A percentile compares a stretch with the other conserved stretches of the same genome.
phyloP scores from a whole-genome alignment of 257 asterid genomes.

The Avicennia marina region DNA sequence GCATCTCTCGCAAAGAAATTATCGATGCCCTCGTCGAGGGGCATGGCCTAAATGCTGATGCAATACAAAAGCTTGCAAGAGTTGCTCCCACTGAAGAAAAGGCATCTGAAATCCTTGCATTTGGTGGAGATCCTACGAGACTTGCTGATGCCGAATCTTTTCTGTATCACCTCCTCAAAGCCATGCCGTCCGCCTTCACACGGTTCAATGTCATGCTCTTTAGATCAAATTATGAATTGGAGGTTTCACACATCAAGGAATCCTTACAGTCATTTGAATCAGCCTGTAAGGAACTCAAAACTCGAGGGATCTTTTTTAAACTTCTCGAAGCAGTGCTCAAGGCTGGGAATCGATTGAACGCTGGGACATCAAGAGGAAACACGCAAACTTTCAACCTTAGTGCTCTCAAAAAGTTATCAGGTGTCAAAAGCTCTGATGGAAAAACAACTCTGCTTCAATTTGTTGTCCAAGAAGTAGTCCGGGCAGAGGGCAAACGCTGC shows the following conservation, averaged over 20 bases:
- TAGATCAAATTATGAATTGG: conserved; percentile 44
- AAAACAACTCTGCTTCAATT: conserved; percentile 77
- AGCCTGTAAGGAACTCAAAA: conserved; percentile 69
- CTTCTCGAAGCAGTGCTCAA: conserved; percentile 84
- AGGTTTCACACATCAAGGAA: conserved; percentile 43
- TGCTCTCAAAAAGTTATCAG: conserved; percentile 68
- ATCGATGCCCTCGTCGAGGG: conserved; percentile 59
- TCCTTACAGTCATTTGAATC: conserved; percentile 49
- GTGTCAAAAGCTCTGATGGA: conserved; percentile 81
- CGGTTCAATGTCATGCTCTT: conserved; percentile 72
- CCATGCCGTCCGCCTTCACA: conserved; percentile 69
- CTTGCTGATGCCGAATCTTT: conserved; percentile 88
- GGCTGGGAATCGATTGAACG: conserved; percentile 81
- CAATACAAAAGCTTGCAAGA: conserved; percentile 57
- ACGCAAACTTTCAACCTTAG: conserved; percentile 78
- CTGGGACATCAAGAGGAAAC: conserved; percentile 76
- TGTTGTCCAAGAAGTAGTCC: conserved; percentile 80
- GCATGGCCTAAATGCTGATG: conserved; percentile 50
- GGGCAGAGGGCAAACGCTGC: conserved; percentile 87
- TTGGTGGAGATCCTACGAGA: conserved; percentile 64
- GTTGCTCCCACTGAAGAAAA: conserved; percentile 71
- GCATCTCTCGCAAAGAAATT: conserved; percentile 49
- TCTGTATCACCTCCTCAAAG: conserved; percentile 71
- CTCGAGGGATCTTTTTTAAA: conserved; percentile 67
- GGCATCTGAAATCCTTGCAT: conserved; percentile 45